These are phyloP conservation scores for Ascoidea rubescens DNA, from an alignment of 805 yeast species.

Conservation along the genomic window DNA sequence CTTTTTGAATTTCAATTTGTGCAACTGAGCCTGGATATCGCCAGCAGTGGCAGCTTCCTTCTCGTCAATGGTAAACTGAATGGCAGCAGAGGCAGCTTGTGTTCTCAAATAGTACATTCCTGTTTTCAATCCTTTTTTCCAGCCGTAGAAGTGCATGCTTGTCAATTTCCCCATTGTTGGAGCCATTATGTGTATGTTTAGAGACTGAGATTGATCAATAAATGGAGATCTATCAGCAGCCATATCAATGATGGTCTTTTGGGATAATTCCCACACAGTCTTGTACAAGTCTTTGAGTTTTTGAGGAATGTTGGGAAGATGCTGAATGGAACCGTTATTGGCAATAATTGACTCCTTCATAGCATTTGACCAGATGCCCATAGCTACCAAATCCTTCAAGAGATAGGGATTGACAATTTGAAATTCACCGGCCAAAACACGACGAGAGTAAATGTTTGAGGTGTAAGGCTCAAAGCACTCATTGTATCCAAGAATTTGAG, in stretches of 20 bases:
- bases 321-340: constrained; percentile 77
- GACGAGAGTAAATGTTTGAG: constrained; percentile 79
- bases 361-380: constrained; percentile 72
- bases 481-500: constrained; percentile 85
- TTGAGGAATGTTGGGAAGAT: constrained; percentile 57
- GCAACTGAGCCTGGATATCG: constrained; percentile 8
- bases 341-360: constrained; percentile 68
- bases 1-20: constrained; percentile 19
- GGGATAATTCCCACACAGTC: constrained; percentile 95
- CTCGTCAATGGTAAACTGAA: constrained; percentile 70
- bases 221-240: constrained; percentile 70
- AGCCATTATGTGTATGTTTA: constrained; percentile 75
- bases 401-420: constrained; percentile 85
- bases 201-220: constrained; percentile 85
- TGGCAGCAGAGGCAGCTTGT: constrained; percentile 94
- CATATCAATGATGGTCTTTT: constrained; percentile 64
- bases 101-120: constrained; percentile 98
- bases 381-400: constrained; percentile 64
- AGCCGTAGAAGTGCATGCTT: constrained; percentile 96
- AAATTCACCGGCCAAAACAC: constrained; percentile 88
- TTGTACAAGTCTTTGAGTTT: constrained; percentile 69
- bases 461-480: constrained; percentile 97
- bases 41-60: constrained; percentile 12
- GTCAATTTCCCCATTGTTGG: constrained; percentile 97
- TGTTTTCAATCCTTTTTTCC: constrained; percentile 97